A percentile compares a stretch with the other conserved stretches of the same genome.
Conservation (phyloP, 2,329 filamentous ascomycete species). For the Microcyclosporella mali region DNA sequence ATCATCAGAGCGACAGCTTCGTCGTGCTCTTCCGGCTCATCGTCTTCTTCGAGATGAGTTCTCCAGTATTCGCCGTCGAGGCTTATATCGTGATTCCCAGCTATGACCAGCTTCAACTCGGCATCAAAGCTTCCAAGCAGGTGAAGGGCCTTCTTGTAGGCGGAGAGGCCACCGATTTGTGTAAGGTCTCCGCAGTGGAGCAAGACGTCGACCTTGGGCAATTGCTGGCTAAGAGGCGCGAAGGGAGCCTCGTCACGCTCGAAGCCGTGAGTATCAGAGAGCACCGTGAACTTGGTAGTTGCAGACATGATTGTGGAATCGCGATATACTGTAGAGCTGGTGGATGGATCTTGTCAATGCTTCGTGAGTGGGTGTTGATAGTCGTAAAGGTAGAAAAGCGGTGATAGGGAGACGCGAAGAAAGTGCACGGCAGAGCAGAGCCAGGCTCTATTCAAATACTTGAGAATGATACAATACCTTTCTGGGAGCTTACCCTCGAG, state of each 20-base stretch:
- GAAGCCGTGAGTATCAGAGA: conserved; percentile 26
- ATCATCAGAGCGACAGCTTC: conserved; percentile 12
- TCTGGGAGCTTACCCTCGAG: no score
- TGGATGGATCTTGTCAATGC: no score
- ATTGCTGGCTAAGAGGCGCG: conserved; percentile 7
- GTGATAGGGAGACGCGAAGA: no score
- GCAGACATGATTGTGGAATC: conserved; percentile 1
- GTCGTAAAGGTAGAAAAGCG: no score
- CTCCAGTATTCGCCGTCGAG: conserved; percentile 32
- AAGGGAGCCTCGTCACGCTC: conserved; percentile 4
- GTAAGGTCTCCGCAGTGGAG: conserved; percentile 38
- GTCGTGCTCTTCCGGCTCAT: conserved; percentile 22
- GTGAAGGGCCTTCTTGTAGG: conserved; percentile 25
- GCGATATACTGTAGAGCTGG: no score
- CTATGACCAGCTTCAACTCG: conserved; percentile 31
- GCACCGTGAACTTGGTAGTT: conserved; percentile 15
- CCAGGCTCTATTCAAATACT: no score
- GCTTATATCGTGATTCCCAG: conserved; percentile 32
- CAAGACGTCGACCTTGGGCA: conserved; percentile 30
- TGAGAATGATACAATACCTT: no score
- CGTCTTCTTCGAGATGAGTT: conserved; percentile 28
- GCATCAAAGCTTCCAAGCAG: conserved; percentile 24
- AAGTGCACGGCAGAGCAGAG: no score
- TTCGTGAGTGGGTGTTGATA: no score
- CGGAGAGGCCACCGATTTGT: conserved; percentile 18